Conservation (phyloP, 148 eudicot species). For the Camellia lanceoleosa region DNA sequence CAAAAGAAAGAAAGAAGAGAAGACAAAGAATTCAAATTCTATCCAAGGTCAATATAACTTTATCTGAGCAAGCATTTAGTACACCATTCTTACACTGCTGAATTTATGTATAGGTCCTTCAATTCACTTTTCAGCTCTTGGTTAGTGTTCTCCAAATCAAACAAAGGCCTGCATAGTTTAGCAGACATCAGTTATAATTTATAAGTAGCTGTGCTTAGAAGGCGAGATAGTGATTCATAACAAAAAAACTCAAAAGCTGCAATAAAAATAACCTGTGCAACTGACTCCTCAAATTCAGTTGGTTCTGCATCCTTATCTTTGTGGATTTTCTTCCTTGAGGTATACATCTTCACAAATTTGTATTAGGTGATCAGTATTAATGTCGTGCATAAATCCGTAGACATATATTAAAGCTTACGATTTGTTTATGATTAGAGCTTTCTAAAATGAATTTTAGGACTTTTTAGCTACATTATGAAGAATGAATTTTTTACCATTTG, state of each 20-base stretch:
- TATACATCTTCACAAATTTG: conserved; percentile 36
- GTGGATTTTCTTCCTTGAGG: conserved; percentile 40
- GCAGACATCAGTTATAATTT: neutral
- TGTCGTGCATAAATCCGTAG: neutral
- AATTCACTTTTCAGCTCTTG: conserved; percentile 37
- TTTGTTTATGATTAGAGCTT: too few species aligned
- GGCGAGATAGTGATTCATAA: neutral
- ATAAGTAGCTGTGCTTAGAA: neutral
- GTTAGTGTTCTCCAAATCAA: conserved; percentile 44
- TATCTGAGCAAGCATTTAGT: neutral
- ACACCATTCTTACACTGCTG: conserved; percentile 35
- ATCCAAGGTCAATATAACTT: neutral
- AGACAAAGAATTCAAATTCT: neutral
- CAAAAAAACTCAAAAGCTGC: neutral
- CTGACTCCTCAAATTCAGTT: conserved; percentile 40
- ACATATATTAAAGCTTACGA: neutral
- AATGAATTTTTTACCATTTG: too few species aligned
- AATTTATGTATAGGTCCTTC: conserved; percentile 49
- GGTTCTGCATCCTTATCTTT: conserved; percentile 52
- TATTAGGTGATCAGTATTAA: neutral
- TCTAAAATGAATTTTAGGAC: too few species aligned
- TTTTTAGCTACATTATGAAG: too few species aligned
- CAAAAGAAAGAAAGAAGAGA: neutral
- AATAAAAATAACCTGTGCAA: conserved; percentile 36
- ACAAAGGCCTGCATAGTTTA: conserved; percentile 29